A percentile compares a stretch with the other conserved stretches of the same genome.
phyloP scores from a whole-genome alignment of 306 rosid genomes.

The Pyrus pyrifolia region DNA sequence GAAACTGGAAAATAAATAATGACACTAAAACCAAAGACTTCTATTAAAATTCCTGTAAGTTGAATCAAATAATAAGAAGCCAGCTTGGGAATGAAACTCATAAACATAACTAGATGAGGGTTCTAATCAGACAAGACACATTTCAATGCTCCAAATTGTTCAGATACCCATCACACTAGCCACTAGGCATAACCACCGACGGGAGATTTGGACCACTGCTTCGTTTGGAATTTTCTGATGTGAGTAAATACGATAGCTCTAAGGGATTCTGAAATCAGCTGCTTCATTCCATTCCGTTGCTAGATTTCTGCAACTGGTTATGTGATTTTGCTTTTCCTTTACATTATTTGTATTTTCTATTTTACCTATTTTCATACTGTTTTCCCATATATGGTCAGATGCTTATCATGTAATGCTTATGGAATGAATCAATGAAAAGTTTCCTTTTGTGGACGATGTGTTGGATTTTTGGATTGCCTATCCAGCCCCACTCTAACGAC shows the following conservation, averaged over 20 bases:
- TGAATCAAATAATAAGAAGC: neutral
- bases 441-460: neutral
- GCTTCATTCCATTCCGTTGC: no score
- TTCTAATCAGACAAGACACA: neutral
- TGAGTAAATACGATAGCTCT: neutral
- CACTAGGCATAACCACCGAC: neutral
- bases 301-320: no score
- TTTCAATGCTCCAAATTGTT: neutral
- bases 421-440: no score
- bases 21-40: neutral
- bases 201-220: neutral
- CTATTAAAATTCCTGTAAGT: neutral
- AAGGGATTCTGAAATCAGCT: no score
- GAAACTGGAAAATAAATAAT: neutral
- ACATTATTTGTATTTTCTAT: no score
- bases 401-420: no score
- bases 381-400: no score
- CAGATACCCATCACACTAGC: neutral
- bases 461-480: no score
- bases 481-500: no score
- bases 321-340: no score
- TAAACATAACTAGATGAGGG: neutral
- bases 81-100: neutral
- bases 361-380: no score
- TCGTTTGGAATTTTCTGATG: neutral